Evolutionary conservation across 2,329 filamentous ascomycete species (phyloP), one percentile per base, ranked within the genome.

Genomic region (Botrytis elliptica): DNA sequence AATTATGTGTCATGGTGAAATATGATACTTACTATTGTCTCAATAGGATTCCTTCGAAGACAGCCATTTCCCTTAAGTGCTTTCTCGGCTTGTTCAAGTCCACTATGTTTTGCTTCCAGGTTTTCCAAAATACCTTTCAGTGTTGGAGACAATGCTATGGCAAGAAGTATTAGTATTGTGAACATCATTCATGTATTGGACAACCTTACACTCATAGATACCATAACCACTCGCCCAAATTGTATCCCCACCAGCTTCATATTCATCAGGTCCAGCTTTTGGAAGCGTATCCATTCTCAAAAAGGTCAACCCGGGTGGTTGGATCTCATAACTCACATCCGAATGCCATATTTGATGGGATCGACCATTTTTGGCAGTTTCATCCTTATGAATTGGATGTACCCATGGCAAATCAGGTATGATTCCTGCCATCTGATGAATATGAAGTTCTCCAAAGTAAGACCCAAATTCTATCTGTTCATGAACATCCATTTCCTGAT

Each of bases 221-320:
- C 86, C 7, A 85, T 79, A 0, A 84, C 85, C 59, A 57, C 63
- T 70, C 67, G 71, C 46, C 93, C 93, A 57, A 87, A 85, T 1
- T 93, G 93, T 73, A 88, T 91, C 80, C 96, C 93, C 36, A 6
- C 70, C 70, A 59, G 70, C 62, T 46, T 72, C 70, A 49, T 67
- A 72, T 29, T 38, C 70, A 72, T 72, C 70, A 36, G 70, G 70
- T 97, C 87, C 70, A 93, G 85, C 80, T 95, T 96, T 62, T 0
- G 85, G 85, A 72, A 85, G 84, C 70, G 85, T 84, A 75, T 86
- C 83, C 83, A 86, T 86, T 44, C 84, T 81, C 18, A 87, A 79
- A 42, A 86, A 76, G 0, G 85, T 86, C 74, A 86, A 86, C 2
- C 83, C 85, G 0, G 85, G 85, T 4, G 85, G 85, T 71, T 86